Conservation (phyloP, 2,329 filamentous ascomycete genomes). For the Cercospora sp. region DNA sequence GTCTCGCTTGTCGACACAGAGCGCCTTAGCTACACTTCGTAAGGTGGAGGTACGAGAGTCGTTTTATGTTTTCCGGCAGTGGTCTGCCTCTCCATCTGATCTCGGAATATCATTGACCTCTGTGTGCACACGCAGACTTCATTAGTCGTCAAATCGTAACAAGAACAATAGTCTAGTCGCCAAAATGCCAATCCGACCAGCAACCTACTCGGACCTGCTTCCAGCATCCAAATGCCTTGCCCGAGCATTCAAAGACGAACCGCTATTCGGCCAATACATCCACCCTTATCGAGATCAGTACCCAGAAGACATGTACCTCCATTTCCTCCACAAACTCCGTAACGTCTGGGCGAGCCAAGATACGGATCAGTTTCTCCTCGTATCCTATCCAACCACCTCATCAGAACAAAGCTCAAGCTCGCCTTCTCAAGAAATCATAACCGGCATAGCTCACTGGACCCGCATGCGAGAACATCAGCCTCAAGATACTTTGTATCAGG, state of each 20-base stretch:
- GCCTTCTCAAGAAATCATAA: slow-evolving; percentile 19
- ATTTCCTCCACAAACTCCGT: slow-evolving; percentile 32
- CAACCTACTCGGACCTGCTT: slow-evolving; percentile 32
- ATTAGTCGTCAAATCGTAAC: neutral
- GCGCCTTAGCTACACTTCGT: too few species aligned
- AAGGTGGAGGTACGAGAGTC: too few species aligned
- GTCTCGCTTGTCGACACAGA: too few species aligned
- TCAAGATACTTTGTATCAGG: slow-evolving; percentile 7
- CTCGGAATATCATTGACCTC: too few species aligned
- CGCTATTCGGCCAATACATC: slow-evolving; percentile 30
- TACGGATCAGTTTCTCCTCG: slow-evolving; percentile 23
- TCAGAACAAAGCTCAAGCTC: neutral
- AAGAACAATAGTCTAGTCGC: neutral
- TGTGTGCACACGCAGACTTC: neutral
- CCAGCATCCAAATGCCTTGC: slow-evolving; percentile 32
- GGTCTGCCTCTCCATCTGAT: too few species aligned
- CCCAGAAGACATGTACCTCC: slow-evolving; percentile 33
- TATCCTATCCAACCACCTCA: slow-evolving; percentile 21
- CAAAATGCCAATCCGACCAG: slow-evolving; percentile 31
- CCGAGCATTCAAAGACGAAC: slow-evolving; percentile 33
- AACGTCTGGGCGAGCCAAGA: slow-evolving; percentile 16
- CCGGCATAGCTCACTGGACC: slow-evolving; percentile 34
- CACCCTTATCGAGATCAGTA: slow-evolving; percentile 30
- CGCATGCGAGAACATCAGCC: slow-evolving; percentile 20
- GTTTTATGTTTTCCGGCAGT: too few species aligned